Base-by-base conservation (phyloP, 83 land plant species). In the Diphasiastrum complanatum region DNA sequence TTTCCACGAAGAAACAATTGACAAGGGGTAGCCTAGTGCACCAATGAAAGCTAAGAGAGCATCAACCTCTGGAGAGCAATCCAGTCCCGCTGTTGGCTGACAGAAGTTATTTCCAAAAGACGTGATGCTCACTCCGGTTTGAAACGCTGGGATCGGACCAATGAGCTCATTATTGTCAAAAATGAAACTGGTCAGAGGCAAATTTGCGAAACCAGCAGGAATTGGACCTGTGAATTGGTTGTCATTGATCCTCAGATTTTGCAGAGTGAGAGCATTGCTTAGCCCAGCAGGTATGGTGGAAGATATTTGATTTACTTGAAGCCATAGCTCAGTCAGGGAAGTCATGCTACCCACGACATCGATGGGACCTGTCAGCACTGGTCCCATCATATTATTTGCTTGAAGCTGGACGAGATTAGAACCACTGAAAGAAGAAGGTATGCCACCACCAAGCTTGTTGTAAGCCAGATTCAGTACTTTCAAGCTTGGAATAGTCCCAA, bases 391-490 rank as follows among this genome's bases (percentile, higher is more conserved):
- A 19, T 34, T 58, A 23, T 58, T 58, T 5, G 61, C 61, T n/a
- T 58, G 61, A 3, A 58, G 33, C 4, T 33, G 45, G 12, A 28
- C 25, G 41, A 58, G 33, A 34, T 31, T 58, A 4, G 61, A 58
- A 3, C 14, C 12, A 6, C 61, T 11, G 6, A 64, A 64, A 4
- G 67, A 29, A 2, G 36, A 8, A 5, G 67, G 67, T 14, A 64
- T 64, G 31, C 63, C 67, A 26, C 67, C 67, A 16, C 31, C 36
- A 4, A 64, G 67, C 37, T 30, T 47, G 61, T 64, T 64, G 33
- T 64, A 64, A 1, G 67, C 67, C 2, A 64, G 67, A 27, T 29
- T 29, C 34, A 64, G 33, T 3, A 50, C 64, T n/a, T 36, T 64
- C 29, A 64, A 30, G 41, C 31, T 20, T 12, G 16, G 61, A 62